A percentile compares a stretch with the other conserved stretches of the same genome.
Conservation (phyloP, 768 basidiomycete species). For the Amanita jacksonii region DNA sequence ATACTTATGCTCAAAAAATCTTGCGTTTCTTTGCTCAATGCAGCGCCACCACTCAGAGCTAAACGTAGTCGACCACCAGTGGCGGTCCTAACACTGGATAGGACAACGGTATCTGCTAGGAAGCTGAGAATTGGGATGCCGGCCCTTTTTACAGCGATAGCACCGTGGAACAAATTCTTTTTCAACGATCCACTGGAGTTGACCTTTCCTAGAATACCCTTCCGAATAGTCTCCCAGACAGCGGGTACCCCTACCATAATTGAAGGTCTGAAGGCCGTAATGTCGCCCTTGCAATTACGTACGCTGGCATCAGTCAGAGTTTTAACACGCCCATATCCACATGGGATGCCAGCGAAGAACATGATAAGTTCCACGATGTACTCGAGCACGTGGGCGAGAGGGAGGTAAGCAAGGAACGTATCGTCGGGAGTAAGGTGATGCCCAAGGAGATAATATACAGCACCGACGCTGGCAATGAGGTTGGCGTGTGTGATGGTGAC, state of each 20-base stretch:
- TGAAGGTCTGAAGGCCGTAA: constrained; percentile 72
- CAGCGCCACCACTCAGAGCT: constrained; percentile 78
- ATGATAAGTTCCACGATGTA: constrained; percentile 84
- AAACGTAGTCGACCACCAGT: constrained; percentile 85
- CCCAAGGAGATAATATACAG: constrained; percentile 62
- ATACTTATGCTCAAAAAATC: constrained; percentile 80
- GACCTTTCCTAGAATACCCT: constrained; percentile 83
- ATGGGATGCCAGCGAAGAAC: constrained; percentile 66
- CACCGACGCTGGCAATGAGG: constrained; percentile 79
- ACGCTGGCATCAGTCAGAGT: constrained; percentile 94
- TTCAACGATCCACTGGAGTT: constrained; percentile 55
- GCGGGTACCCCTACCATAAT: constrained; percentile 94
- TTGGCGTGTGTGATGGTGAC: constrained; percentile 85
- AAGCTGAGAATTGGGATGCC: constrained; percentile 54
- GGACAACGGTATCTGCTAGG: constrained; percentile 67
- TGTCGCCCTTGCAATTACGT: constrained; percentile 78
- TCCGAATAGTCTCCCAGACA: constrained; percentile 95
- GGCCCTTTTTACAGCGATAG: constrained; percentile 65
- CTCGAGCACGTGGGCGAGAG: constrained; percentile 92
- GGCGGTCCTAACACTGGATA: constrained; percentile 67
- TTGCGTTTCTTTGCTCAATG: constrained; percentile 80
- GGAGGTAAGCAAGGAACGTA: constrained; percentile 83
- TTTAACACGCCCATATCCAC: constrained; percentile 90
- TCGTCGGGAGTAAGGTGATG: constrained; percentile 53
- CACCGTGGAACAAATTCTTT: constrained; percentile 73